phyloP scores from a whole-genome alignment of 192 early-diverging fungal genomes.

The Podochytrium sp. region DNA sequence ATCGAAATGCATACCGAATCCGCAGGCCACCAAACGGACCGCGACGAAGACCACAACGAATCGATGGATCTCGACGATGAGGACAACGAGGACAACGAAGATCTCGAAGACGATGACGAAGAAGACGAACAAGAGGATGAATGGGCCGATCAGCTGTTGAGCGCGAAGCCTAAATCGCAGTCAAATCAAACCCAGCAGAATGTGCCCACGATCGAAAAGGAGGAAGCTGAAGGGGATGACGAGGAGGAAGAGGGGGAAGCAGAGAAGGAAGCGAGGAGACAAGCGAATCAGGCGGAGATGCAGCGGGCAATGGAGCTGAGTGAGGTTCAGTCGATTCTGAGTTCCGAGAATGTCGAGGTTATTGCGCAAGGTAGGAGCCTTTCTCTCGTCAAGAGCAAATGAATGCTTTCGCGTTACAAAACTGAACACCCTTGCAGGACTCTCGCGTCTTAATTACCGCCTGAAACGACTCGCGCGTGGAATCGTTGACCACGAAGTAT shows the following conservation, averaged over 20 bases:
- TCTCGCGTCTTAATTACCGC: constrained; percentile 31
- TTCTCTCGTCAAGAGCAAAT: neutral
- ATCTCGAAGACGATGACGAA: neutral
- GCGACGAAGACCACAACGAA: neutral
- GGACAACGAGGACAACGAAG: neutral
- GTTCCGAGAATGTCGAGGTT: constrained; percentile 37
- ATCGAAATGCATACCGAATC: no score
- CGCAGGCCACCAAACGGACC: no score
- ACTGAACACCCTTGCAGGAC: constrained; percentile 28
- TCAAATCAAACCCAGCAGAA: neutral
- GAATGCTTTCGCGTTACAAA: neutral
- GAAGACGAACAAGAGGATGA: neutral
- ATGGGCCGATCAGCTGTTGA: neutral
- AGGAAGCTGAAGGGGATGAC: constrained; percentile 10
- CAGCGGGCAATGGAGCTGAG: constrained; percentile 1
- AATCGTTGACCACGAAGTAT: constrained; percentile 46
- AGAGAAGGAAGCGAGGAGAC: neutral
- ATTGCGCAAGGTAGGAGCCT: constrained; percentile 16
- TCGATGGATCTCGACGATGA: neutral
- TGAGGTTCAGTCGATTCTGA: constrained; percentile 21
- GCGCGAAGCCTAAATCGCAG: neutral
- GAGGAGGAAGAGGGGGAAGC: constrained; percentile 6
- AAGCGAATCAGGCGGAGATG: neutral
- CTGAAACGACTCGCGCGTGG: constrained; percentile 28
- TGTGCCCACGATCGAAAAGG: neutral